These are phyloP conservation scores for Coelastrella sp. DNA, from an alignment of 139 green algal species.

Conservation along the genomic window DNA sequence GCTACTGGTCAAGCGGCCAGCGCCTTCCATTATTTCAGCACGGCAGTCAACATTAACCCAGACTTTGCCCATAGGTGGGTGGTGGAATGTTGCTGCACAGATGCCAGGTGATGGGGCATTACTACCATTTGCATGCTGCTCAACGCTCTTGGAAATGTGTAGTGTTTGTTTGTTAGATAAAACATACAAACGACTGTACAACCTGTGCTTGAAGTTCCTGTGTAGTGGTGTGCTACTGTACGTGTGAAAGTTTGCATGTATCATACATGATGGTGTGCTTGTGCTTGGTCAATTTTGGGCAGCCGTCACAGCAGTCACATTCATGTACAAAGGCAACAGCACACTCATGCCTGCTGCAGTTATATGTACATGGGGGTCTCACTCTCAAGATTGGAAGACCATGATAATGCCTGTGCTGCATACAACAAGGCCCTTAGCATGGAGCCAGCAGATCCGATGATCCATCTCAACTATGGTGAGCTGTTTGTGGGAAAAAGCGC, in stretches of 20 bases:
- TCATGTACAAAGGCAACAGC: too few species aligned
- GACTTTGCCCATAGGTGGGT: constrained; percentile 74
- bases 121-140: background rate
- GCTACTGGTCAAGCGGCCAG: constrained; percentile 77
- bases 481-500: background rate
- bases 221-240: too few species aligned
- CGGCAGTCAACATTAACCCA: constrained; percentile 84
- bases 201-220: too few species aligned
- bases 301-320: too few species aligned
- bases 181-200: too few species aligned
- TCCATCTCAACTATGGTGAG: constrained; percentile 86
- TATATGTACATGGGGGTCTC: constrained; percentile 79
- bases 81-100: too few species aligned
- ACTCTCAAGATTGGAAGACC: constrained; percentile 70
- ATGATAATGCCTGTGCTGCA: constrained; percentile 78
- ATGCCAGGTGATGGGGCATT: background rate
- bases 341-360: too few species aligned
- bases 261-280: too few species aligned
- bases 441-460: constrained; percentile 64
- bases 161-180: too few species aligned
- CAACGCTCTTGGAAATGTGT: too few species aligned
- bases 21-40: constrained; percentile 86
- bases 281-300: too few species aligned
- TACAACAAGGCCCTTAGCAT: constrained; percentile 83
- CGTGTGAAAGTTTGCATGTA: too few species aligned